Conservation (phyloP, 176 grass and related monocot species). For the Cymbopogon citratus region DNA sequence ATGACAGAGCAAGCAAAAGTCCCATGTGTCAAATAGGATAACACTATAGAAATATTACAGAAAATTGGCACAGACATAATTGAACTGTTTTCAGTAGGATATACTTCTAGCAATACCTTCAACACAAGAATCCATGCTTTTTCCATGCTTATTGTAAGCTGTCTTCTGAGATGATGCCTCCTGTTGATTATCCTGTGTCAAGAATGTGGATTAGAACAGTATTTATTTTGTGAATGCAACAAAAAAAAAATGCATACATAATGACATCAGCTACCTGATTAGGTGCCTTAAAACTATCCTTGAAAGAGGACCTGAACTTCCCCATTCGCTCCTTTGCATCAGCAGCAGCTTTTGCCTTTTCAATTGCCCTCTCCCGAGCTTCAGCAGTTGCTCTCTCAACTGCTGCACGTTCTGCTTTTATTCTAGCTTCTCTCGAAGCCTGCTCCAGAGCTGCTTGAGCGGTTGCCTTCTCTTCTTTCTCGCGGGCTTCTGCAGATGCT, state of each 20-base stretch:
- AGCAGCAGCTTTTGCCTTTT: conserved; percentile 75
- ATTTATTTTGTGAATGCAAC: neutral
- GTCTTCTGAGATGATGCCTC: conserved; percentile 54
- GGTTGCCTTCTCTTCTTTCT: conserved; percentile 61
- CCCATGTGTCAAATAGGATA: neutral
- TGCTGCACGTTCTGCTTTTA: conserved; percentile 84
- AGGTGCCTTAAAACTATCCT: conserved; percentile 51
- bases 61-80: neutral
- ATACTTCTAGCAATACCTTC: conserved; percentile 37
- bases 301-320: conserved; percentile 48
- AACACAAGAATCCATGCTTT: conserved; percentile 36
- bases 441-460: conserved; percentile 45
- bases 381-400: conserved; percentile 86
- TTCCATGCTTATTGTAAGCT: conserved; percentile 31
- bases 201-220: conserved; percentile 16
- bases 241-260: conserved; percentile 15
- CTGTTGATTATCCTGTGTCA: conserved; percentile 45
- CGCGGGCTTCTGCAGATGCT: conserved; percentile 55
- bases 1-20: neutral
- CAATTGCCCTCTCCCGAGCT: conserved; percentile 75
- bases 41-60: neutral
- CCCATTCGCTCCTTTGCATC: conserved; percentile 67
- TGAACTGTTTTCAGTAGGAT: conserved; percentile 7
- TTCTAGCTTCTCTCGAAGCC: conserved; percentile 66
- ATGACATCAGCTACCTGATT: conserved; percentile 53